Evolutionary conservation across 164 flowering plant genomes (phyloP).

Genomic region (Magnolia officinalis): DNA sequence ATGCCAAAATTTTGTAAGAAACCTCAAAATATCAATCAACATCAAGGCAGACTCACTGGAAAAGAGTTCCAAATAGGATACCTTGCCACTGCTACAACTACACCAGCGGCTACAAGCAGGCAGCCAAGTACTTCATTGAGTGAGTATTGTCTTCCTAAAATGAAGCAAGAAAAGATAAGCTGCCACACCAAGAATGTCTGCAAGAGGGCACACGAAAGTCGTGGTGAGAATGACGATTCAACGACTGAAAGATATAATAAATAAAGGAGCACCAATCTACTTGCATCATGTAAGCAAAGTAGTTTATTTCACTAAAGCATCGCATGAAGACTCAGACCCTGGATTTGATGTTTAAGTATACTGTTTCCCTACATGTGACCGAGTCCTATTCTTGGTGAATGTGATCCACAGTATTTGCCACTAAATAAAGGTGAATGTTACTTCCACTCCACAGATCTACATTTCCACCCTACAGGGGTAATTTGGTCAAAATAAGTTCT

Average conservation of each 20-base stretch:
- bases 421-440: background rate
- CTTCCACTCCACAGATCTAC: background rate
- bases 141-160: conserved; percentile 62
- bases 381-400: background rate
- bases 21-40: conserved; percentile 1
- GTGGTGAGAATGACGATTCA: background rate
- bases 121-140: conserved; percentile 67
- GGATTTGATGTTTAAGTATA: background rate
- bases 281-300: background rate
- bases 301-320: background rate
- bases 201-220: conserved; percentile 16
- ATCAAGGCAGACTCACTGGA: background rate
- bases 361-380: background rate
- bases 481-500: background rate
- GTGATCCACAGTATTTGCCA: background rate
- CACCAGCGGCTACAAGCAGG: conserved; percentile 83
- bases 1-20: background rate
- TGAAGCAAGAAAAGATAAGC: conserved; percentile 52
- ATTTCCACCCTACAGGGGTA: background rate
- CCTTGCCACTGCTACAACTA: conserved; percentile 73
- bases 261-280: background rate
- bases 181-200: conserved; percentile 98
- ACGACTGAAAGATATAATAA: background rate
- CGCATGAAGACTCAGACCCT: background rate
- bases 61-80: conserved; percentile 15